Evolutionary conservation across 495 filamentous ascomycete genomes (phyloP).

Genomic region (Daldinia childiae): DNA sequence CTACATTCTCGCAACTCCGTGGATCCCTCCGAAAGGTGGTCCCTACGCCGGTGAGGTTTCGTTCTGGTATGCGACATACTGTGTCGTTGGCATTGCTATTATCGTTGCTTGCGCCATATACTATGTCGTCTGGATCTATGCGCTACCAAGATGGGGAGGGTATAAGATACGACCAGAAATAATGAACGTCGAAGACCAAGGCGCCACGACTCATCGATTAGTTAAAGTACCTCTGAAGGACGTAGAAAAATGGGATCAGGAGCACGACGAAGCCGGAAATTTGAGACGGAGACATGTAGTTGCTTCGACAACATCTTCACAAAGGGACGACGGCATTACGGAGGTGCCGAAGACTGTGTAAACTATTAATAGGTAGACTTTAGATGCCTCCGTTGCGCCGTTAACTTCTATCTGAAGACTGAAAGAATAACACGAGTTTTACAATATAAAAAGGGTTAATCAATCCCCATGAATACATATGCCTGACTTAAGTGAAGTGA

Average conservation of each 20-base stretch:
- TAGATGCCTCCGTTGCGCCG: neutral
- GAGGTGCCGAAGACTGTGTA: constrained; percentile 8
- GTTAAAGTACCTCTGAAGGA: constrained; percentile 63
- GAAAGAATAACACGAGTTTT: neutral
- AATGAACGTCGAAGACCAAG: constrained; percentile 55
- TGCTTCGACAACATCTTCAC: constrained; percentile 4
- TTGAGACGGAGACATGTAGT: constrained; percentile 22
- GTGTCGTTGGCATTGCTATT: constrained; percentile 63
- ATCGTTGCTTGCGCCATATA: constrained; percentile 62
- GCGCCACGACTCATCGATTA: constrained; percentile 61
- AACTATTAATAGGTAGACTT: neutral
- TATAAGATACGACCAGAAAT: constrained; percentile 66
- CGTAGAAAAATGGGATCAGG: constrained; percentile 62
- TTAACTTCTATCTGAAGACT: neutral
- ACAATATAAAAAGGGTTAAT: neutral
- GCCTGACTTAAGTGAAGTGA: neutral
- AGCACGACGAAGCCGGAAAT: constrained; percentile 64
- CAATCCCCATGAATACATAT: neutral
- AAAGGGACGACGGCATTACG: constrained; percentile 9
- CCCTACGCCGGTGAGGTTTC: constrained; percentile 67
- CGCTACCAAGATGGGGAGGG: constrained; percentile 59
- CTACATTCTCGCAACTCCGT: constrained; percentile 69
- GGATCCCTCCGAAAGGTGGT: constrained; percentile 70
- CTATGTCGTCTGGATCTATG: constrained; percentile 65
- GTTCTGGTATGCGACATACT: constrained; percentile 75